Evolutionary conservation across 2,329 filamentous ascomycete species (phyloP).

Genomic region (Colletotrichum sp.): DNA sequence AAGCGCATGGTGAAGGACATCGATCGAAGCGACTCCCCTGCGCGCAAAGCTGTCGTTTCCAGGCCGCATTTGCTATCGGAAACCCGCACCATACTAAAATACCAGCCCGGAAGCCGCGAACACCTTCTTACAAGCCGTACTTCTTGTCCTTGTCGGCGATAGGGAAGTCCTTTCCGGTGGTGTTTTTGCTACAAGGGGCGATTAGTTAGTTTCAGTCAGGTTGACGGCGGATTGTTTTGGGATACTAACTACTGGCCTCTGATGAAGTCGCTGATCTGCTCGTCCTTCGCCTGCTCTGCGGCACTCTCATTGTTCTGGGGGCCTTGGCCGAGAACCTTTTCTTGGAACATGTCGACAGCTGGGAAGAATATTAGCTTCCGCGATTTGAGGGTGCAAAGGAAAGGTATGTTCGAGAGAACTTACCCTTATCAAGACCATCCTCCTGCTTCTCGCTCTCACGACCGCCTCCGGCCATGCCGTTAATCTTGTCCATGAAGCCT

Average conservation of each 20-base stretch:
- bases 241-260: constrained; percentile 49
- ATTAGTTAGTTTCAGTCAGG: not conserved
- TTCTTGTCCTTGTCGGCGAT: constrained; percentile 61
- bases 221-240: not conserved
- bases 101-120: not conserved
- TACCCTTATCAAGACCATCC: constrained; percentile 82
- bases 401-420: not conserved
- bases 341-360: constrained; percentile 81
- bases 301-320: constrained; percentile 75
- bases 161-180: constrained; percentile 72
- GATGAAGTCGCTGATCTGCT: constrained; percentile 77
- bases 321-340: constrained; percentile 74
- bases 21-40: not conserved
- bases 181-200: constrained; percentile 51
- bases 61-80: not conserved
- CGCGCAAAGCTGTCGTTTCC: not conserved
- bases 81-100: not conserved
- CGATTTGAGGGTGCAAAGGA: too few species aligned
- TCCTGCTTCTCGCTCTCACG: constrained; percentile 80
- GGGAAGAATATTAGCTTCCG: not conserved
- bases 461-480: constrained; percentile 75
- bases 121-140: constrained; percentile 2
- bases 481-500: constrained; percentile 73
- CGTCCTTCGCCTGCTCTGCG: constrained; percentile 83
- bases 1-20: not conserved